Conservation (phyloP, 2,329 filamentous ascomycete genomes). For the Arachnopeziza araneosa region DNA sequence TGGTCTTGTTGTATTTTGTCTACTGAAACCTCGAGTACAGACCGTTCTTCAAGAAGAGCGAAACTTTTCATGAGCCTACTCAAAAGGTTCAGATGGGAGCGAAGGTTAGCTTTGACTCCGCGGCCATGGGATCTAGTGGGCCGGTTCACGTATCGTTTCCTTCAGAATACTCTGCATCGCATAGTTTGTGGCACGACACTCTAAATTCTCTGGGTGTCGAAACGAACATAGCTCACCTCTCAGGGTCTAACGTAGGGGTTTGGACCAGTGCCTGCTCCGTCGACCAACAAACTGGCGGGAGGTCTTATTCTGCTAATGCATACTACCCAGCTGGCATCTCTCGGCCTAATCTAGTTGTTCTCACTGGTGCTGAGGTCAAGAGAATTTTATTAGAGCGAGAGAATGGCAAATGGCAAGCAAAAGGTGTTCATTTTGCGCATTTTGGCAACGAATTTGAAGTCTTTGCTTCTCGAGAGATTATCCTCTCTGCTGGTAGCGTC, state of each 20-base stretch:
- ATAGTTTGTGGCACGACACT: slow-evolving; percentile 1
- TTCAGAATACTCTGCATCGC: neutral
- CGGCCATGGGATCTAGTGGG: neutral
- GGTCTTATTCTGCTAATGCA: slow-evolving; percentile 17
- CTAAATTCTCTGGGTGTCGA: neutral
- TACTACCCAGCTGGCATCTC: slow-evolving; percentile 15
- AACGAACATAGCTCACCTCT: slow-evolving; percentile 3
- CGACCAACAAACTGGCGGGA: slow-evolving; percentile 8
- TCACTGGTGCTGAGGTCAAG: slow-evolving; percentile 80
- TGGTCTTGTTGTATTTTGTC: slow-evolving; percentile 26
- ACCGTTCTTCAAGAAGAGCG: slow-evolving; percentile 5
- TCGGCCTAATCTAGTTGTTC: slow-evolving; percentile 62
- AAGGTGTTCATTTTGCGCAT: slow-evolving; percentile 9
- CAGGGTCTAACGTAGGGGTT: slow-evolving; percentile 54
- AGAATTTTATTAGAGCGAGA: slow-evolving; percentile 42
- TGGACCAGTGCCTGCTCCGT: slow-evolving; percentile 2
- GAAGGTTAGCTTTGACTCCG: neutral
- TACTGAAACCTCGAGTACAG: neutral
- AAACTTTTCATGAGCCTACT: neutral
- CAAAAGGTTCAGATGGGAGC: neutral
- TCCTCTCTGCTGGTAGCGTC: slow-evolving; percentile 24
- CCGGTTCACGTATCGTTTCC: neutral
- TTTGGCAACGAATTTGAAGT: slow-evolving; percentile 10
- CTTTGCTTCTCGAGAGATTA: slow-evolving; percentile 23
- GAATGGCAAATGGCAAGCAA: slow-evolving; percentile 3